Evolutionary conservation across 225 moss, liverwort and hornwort genomes (phyloP), one percentile per base, ranked within the genome.

Genomic region (Ulota crispa): DNA sequence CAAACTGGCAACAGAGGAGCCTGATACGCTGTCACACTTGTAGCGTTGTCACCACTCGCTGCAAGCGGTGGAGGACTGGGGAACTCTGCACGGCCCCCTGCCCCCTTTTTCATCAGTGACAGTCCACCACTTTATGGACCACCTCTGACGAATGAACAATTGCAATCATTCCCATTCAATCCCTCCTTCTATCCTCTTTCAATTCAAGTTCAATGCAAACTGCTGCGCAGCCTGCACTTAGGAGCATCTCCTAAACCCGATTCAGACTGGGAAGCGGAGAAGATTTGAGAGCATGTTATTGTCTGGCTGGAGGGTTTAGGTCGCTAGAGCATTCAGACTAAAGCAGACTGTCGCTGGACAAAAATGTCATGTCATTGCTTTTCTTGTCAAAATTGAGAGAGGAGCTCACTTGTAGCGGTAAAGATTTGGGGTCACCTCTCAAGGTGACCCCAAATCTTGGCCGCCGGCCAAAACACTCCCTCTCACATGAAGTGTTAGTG

Each of bases 91-190:
- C 76, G 60, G 83, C 59, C 83, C 75, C 18, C 16, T 16, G 13
- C 31, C 37, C 32, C 53, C 16, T 47, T 47, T 72, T 39, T 86
- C 72, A 52, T 76, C 76, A 43, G 76, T 72, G 84, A 87, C 77
- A 81, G 73, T 73, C 45, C 67, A 78, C 78, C 81, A 45, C 84
- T 84, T 87, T 78, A 87, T 69, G 77, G 66, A 84, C 80, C 81
- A 73, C 81, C 64, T 83, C 86, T 72, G 76, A 80, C 77, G 6
- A 66, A 7, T 15, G 26, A 30, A 50, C 20, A 39, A 41, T 41
- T 54, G 39, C 73, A 73, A 73, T 65, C 74, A 64, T 68, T 78
- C 63, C 30, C 63, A 63, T 53, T 64, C 63, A 64, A 80, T 71
- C 78, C 68, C 63, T n/a, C 63, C 53, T 53, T 64, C 63, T 52